phyloP scores from a whole-genome alignment of 257 asterid genomes.

The Parsonsia alboflavescens region DNA sequence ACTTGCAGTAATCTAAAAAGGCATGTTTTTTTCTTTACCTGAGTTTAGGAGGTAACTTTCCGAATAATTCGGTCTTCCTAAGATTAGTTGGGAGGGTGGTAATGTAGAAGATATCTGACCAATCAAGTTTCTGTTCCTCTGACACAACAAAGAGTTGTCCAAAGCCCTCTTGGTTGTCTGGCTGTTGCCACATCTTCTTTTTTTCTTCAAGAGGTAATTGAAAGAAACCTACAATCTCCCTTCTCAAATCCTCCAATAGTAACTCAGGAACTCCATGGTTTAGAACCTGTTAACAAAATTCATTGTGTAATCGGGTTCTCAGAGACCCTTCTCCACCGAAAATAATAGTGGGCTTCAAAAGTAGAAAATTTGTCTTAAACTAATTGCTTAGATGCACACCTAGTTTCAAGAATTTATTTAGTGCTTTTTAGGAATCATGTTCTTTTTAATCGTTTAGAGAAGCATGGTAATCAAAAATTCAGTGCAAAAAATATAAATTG shows the following conservation, averaged over 20 bases:
- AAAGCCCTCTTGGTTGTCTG: conserved; percentile 46
- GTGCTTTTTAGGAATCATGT: neutral
- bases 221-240: conserved; percentile 28
- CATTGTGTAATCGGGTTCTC: neutral
- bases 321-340: neutral
- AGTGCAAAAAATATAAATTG: no score
- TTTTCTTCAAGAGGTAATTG: conserved; percentile 42
- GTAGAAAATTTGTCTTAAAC: neutral
- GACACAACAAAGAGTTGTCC: conserved; percentile 51
- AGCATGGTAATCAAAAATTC: no score
- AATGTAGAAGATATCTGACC: conserved; percentile 54
- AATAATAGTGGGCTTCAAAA: neutral
- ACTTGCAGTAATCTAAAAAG: neutral
- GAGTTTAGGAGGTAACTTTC: conserved; percentile 32
- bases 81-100: conserved; percentile 33
- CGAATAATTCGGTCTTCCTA: conserved; percentile 29
- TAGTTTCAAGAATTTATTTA: neutral
- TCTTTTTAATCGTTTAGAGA: no score
- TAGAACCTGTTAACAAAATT: conserved; percentile 21
- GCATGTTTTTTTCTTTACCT: conserved; percentile 22
- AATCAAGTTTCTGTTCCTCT: conserved; percentile 55
- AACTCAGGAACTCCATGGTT: conserved; percentile 42
- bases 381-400: neutral
- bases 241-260: conserved; percentile 34
- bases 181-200: conserved; percentile 38